Percentiles rank a stretch among this genome's conserved stretches.
These are phyloP conservation scores for Monotropa hypopitys DNA, from an alignment of 179 eudicot species.

Conservation along the genomic window DNA sequence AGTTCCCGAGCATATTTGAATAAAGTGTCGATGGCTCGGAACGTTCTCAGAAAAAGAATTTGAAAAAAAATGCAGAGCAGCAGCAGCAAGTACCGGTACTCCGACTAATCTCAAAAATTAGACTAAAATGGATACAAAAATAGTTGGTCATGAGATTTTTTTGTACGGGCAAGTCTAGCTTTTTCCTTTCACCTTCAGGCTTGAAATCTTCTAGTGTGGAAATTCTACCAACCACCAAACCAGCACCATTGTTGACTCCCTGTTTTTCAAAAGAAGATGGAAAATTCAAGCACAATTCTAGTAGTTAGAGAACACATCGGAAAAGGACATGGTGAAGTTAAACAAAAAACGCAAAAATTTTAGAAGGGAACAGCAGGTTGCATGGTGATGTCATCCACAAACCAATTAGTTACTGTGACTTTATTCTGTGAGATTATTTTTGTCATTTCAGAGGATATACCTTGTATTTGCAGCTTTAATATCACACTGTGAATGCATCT, in stretches of 20 bases:
- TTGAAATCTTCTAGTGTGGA: conserved; percentile 36
- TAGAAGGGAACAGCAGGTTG: neutral
- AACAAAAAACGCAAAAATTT: neutral
- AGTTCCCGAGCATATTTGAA: too few species aligned
- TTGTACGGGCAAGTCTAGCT: conserved; percentile 81
- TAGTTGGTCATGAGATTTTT: conserved; percentile 83
- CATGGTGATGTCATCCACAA: neutral
- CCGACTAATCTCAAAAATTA: conserved; percentile 5
- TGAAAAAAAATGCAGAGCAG: too few species aligned
- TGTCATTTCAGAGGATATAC: neutral
- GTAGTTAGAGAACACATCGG: neutral
- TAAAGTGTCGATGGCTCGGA: too few species aligned
- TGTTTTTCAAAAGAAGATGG: conserved; percentile 17
- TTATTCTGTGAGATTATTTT: neutral
- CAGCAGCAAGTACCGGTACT: too few species aligned
- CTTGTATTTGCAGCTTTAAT: neutral
- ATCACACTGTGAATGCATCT: too few species aligned
- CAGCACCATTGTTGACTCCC: conserved; percentile 26
- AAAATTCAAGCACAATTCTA: neutral
- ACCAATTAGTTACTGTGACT: neutral
- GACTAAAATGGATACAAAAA: conserved; percentile 71
- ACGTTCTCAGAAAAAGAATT: too few species aligned
- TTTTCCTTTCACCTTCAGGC: conserved; percentile 41
- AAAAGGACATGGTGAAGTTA: neutral
- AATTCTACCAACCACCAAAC: conserved; percentile 20